These are phyloP conservation scores for Saccharomycopsis javanensis DNA, from an alignment of 805 yeast genomes.

Conservation along the genomic window DNA sequence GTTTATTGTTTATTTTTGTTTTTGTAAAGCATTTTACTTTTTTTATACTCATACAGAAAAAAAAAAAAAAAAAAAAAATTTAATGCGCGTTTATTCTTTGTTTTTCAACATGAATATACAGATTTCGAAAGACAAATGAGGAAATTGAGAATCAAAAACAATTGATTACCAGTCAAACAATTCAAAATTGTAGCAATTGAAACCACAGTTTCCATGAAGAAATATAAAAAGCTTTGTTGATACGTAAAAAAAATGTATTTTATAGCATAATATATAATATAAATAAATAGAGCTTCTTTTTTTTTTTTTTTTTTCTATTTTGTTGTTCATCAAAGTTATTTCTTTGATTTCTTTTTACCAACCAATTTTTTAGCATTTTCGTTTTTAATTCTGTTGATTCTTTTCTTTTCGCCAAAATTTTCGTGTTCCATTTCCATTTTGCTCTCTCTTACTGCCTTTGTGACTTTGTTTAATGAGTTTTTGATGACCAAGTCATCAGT, in stretches of 20 bases:
- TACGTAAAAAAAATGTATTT: too few species aligned
- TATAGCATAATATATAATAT: too few species aligned
- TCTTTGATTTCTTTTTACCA: background rate
- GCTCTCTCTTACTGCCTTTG: conserved; percentile 84
- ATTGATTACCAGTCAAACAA: too few species aligned
- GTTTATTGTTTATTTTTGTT: background rate
- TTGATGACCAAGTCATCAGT: conserved; percentile 72
- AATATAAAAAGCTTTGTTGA: too few species aligned
- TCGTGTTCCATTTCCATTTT: conserved; percentile 90
- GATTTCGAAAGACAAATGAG: background rate
- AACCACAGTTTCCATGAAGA: too few species aligned
- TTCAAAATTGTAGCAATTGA: too few species aligned
- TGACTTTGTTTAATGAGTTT: conserved; percentile 55
- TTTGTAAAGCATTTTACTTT: background rate
- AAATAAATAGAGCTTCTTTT: too few species aligned
- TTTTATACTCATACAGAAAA: background rate
- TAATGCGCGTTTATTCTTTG: background rate
- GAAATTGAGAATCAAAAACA: too few species aligned
- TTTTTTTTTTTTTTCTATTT: too few species aligned
- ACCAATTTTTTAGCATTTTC: conserved; percentile 2
- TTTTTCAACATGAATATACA: background rate
- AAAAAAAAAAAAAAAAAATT: too few species aligned
- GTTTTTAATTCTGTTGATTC: conserved; percentile 36
- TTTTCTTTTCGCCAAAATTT: conserved; percentile 67
- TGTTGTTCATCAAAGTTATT: background rate